Percentiles rank a stretch among this genome's conserved stretches.
These are phyloP conservation scores for Trichocladium antarcticum DNA, from an alignment of 495 filamentous ascomycete genomes.

Conservation along the genomic window DNA sequence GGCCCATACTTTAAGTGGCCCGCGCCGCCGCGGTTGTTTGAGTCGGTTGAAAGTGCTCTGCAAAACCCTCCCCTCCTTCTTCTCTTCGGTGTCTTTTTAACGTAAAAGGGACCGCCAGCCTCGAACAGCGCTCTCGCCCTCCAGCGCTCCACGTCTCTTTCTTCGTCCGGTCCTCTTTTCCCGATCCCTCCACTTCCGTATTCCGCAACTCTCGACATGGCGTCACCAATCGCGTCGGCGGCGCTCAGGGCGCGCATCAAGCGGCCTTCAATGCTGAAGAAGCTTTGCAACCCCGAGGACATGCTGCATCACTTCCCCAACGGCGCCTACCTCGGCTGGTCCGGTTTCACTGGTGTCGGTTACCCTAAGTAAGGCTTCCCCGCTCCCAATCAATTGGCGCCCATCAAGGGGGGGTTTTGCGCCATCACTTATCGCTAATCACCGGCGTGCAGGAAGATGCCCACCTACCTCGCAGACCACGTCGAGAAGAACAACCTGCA, in stretches of 20 bases:
- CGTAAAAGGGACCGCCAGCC: background rate
- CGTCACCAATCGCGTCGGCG: slow-evolving; percentile 51
- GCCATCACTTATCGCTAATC: slow-evolving; percentile 11
- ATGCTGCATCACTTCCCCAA: slow-evolving; percentile 70
- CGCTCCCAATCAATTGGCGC: background rate
- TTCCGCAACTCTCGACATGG: slow-evolving; percentile 20
- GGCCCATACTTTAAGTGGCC: slow-evolving; percentile 2
- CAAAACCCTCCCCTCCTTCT: background rate
- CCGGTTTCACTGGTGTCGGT: slow-evolving; percentile 83
- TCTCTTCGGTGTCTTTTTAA: background rate
- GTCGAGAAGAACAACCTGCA: slow-evolving; percentile 82
- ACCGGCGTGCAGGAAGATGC: slow-evolving; percentile 52
- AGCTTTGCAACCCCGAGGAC: slow-evolving; percentile 69
- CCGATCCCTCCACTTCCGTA: background rate
- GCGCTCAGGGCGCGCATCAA: slow-evolving; percentile 63
- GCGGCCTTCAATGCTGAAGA: slow-evolving; percentile 66
- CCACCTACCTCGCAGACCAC: slow-evolving; percentile 74
- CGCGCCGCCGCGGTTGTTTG: background rate
- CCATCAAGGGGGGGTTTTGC: background rate
- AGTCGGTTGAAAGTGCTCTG: background rate
- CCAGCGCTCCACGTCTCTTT: background rate
- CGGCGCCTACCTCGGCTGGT: slow-evolving; percentile 78
- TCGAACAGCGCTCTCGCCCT: background rate
- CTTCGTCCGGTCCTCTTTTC: background rate
- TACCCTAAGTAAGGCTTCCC: slow-evolving; percentile 71